Base-by-base conservation (phyloP, 345 rosid genomes). In the Camelina laxa region DNA sequence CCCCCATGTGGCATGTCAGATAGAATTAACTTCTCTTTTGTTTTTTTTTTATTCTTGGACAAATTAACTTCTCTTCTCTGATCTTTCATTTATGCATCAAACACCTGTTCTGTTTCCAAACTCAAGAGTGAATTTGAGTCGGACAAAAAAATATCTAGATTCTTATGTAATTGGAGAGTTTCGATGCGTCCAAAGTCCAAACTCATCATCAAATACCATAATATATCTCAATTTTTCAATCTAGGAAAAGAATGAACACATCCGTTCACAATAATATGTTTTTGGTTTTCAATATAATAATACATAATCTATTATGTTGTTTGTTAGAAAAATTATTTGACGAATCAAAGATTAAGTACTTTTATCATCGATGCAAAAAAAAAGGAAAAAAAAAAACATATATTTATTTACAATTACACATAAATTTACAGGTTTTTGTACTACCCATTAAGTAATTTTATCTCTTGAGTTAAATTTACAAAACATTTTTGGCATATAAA, bases 1-100 rank as follows among this genome's bases (percentile, higher is more conserved):
- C 15, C 36, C 22, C 22, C 36, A 53, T 21, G 35, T 62, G 67
- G 19, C 67, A 62, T 62, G 67, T 62, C 38, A 42, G 35, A 36
- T 50, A 64, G 13, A 27, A 12, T 31, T 49, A 48, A 31, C 17
- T 9, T 9, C 19, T 51, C 16, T 0, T 27, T n/a, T n/a, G n/a
- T n/a, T n/a, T n/a, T n/a, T n/a, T n/a, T n/a, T n/a, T n/a, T n/a
- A n/a, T n/a, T n/a, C n/a, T n/a, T n/a, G n/a, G n/a, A n/a, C n/a
- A n/a, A 27, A 12, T 31, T 49, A 48, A 31, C 17, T 9, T 9
- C 19, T 51, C 16, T 0, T 27, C 5, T 27, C 4, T 27, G 30
- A 27, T 27, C 30, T 27, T 35, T 17, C 33, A 67, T 36, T 51
- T 20, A 30, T 69, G 30, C 65, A 56, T 49, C 9, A 33, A 17